These are phyloP conservation scores for Xylaria sp. DNA, from an alignment of 495 filamentous ascomycete genomes.

Conservation along the genomic window DNA sequence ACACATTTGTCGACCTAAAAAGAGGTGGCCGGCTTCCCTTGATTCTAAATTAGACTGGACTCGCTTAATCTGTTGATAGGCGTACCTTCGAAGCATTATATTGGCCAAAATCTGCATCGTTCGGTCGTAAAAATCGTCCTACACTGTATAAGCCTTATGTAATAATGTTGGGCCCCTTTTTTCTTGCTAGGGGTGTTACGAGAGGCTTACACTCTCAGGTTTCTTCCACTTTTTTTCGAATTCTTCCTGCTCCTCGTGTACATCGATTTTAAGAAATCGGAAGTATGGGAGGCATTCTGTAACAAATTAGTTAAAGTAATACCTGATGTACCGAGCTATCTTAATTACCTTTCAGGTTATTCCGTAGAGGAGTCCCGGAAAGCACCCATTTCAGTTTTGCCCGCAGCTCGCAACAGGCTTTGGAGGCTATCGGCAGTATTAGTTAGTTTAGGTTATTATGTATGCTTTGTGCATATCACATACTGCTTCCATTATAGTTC, in stretches of 20 bases:
- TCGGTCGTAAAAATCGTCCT: background rate
- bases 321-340: background rate
- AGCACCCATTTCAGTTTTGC: slow-evolving; percentile 40
- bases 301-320: slow-evolving; percentile 1
- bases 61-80: background rate
- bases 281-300: slow-evolving; percentile 30
- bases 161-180: background rate
- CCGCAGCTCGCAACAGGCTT: slow-evolving; percentile 28
- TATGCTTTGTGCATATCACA: background rate
- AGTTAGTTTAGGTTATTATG: background rate
- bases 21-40: slow-evolving; percentile 2
- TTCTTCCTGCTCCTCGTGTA: slow-evolving; percentile 57
- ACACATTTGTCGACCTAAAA: slow-evolving; percentile 10
- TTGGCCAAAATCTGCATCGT: slow-evolving; percentile 9
- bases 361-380: slow-evolving; percentile 46
- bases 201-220: background rate
- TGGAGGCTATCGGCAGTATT: slow-evolving; percentile 28
- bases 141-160: background rate
- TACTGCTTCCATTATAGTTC: slow-evolving; percentile 33
- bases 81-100: slow-evolving; percentile 19
- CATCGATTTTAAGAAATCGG: slow-evolving; percentile 60
- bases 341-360: slow-evolving; percentile 35
- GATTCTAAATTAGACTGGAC: background rate
- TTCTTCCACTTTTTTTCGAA: slow-evolving; percentile 1
- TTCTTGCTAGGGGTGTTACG: no score